phyloP scores from a whole-genome alignment of 2,329 filamentous ascomycete genomes.

The Exophiala aquamarina region DNA sequence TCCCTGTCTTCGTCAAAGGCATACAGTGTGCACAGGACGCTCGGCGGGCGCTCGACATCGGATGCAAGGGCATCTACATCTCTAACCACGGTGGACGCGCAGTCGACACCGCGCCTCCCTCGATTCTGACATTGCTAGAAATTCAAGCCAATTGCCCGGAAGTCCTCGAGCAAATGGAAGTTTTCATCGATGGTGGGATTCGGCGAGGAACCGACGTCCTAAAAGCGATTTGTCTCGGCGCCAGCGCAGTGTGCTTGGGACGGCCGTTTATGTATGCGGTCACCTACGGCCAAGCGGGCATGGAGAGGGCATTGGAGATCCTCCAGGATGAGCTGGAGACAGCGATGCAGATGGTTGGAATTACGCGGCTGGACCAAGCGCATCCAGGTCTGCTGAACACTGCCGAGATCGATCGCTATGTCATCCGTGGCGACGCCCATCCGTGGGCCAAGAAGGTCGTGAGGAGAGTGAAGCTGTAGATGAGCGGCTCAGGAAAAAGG shows the following conservation, averaged over 20 bases:
- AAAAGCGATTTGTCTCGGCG: constrained; percentile 55
- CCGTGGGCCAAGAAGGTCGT: constrained; percentile 52
- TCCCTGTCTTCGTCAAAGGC: constrained; percentile 59
- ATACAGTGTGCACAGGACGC: constrained; percentile 59
- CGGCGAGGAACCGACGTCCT: constrained; percentile 56
- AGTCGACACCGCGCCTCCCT: constrained; percentile 45
- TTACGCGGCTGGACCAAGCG: constrained; percentile 60
- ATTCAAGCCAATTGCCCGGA: constrained; percentile 53
- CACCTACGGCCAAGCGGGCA: constrained; percentile 55
- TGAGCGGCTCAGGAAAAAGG: too few species aligned
- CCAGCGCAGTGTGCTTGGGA: constrained; percentile 55
- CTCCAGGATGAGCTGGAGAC: constrained; percentile 62
- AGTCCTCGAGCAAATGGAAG: constrained; percentile 41
- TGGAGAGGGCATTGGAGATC: constrained; percentile 47
- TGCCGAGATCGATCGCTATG: constrained; percentile 41
- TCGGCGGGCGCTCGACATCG: constrained; percentile 48
- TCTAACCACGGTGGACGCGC: constrained; percentile 61
- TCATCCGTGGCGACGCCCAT: constrained; percentile 42
- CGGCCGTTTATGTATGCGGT: constrained; percentile 54
- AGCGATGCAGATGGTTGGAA: constrained; percentile 61
- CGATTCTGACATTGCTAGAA: constrained; percentile 62
- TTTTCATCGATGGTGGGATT: constrained; percentile 57
- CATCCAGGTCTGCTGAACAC: constrained; percentile 63
- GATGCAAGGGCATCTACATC: constrained; percentile 55
- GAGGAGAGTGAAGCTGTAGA: constrained; percentile 35